Evolutionary conservation across 441 rosid genomes (phyloP).

Genomic region (Manihot esculenta): DNA sequence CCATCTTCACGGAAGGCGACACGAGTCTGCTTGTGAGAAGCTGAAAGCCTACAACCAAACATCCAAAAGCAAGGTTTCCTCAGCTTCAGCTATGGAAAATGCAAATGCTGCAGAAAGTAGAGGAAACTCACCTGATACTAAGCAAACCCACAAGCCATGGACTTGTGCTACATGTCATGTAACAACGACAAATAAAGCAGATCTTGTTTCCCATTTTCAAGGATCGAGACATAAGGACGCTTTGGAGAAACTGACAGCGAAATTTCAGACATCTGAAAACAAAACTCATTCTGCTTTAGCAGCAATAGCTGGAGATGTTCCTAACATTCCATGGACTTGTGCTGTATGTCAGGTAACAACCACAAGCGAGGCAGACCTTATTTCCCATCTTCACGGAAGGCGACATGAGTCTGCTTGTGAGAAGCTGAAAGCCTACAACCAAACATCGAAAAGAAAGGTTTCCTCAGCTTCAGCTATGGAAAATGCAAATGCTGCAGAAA

Average conservation of each 20-base stretch:
- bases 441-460: too few species aligned
- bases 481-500: too few species aligned
- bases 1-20: slow-evolving; percentile 30
- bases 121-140: too few species aligned
- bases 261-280: slow-evolving; percentile 15
- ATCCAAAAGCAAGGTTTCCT: background rate
- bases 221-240: slow-evolving; percentile 24
- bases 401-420: background rate
- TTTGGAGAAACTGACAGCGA: slow-evolving; percentile 18
- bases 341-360: background rate
- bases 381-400: background rate
- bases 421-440: too few species aligned
- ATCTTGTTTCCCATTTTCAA: slow-evolving; percentile 22
- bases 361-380: background rate
- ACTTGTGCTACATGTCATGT: slow-evolving; percentile 28
- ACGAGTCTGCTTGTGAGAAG: slow-evolving; percentile 9
- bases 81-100: too few species aligned
- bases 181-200: slow-evolving; percentile 14
- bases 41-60: background rate
- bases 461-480: too few species aligned
- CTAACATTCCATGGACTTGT: background rate
- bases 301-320: background rate
- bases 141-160: slow-evolving; percentile 10
- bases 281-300: background rate
- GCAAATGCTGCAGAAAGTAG: too few species aligned